Percentiles rank a stretch among this genome's conserved stretches.
phyloP scores from a whole-genome alignment of 1,284 basidiomycete species.

The Kalmanozyma brasiliensis region DNA sequence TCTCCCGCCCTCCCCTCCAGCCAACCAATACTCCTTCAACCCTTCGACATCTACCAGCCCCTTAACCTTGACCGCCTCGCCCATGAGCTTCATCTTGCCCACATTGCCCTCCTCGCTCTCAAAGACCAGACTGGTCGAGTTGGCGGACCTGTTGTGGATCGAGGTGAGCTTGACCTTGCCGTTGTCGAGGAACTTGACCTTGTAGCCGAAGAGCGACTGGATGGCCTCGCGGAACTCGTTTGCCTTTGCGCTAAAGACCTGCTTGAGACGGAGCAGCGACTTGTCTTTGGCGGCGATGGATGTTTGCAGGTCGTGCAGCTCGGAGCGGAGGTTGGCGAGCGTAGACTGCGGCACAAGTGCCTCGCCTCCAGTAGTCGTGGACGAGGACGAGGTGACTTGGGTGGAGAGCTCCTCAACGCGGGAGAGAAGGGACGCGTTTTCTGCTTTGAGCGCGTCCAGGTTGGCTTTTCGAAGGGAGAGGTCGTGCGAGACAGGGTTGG shows the following conservation, averaged over 20 bases:
- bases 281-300: constrained; percentile 74
- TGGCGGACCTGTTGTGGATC: constrained; percentile 73
- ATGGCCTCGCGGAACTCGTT: constrained; percentile 84
- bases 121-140: constrained; percentile 69
- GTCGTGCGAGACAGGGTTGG: constrained; percentile 81
- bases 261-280: constrained; percentile 76
- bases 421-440: constrained; percentile 77
- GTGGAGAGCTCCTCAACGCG: constrained; percentile 63
- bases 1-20: constrained; percentile 66
- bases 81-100: constrained; percentile 71
- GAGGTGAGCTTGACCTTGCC: constrained; percentile 84
- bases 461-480: constrained; percentile 76
- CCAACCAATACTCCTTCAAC: constrained; percentile 71
- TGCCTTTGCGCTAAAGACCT: constrained; percentile 78
- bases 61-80: constrained; percentile 63
- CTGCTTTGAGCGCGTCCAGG: constrained; percentile 77
- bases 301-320: constrained; percentile 75
- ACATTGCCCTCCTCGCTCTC: constrained; percentile 70
- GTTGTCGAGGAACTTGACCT: constrained; percentile 83
- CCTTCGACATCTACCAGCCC: constrained; percentile 50
- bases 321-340: constrained; percentile 75
- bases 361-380: constrained; percentile 64
- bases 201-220: constrained; percentile 81
- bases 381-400: constrained; percentile 31
- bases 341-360: constrained; percentile 73